Evolutionary conservation across 306 rosid species (phyloP), one percentile per base, ranked within the genome.

Genomic region (Calophaca sinica): DNA sequence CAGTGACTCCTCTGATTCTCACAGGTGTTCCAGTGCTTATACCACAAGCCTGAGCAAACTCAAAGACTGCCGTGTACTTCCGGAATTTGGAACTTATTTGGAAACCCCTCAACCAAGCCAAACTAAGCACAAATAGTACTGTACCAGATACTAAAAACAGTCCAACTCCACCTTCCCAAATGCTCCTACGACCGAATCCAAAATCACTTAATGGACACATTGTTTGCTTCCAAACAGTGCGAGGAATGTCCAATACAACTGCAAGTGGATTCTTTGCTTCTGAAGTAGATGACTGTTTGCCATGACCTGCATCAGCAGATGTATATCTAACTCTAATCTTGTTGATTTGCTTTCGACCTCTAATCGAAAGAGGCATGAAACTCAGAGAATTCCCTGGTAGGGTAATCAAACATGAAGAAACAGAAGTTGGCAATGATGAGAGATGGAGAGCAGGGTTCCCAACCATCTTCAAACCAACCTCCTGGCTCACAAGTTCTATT

Each of bases 141-240:
- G 92, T 83, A 70, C 97, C 91, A 1, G 99, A 88, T 54, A 92
- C 88, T 49, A 96, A 75, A 84, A 96, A 93, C 71, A 96, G 74
- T 74, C 99, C 99, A 46, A 92, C 98, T 68, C 99, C 98, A 32
- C 97, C 99, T 86, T 96, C 99, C 99, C 93, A 96, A 33, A 96
- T 78, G 81, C 98, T 90, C 87, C 87, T 80, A 41, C 75, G 84
- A 73, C 98, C 98, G 51, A 92, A 96, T 42, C 98, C 99, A 50
- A 90, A 96, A 81, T 96, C 93, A 69, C 89, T 84, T 81, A 96
- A 51, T 3, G 99, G 99, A 61, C 86, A 91, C 63, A 96, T 53
- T 1, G 96, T 90, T 86, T 84, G 86, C 90, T 66, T 88, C 98
- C 97, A 94, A 73, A 91, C 5, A n/a, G 78, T 72, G 20, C 79